Conservation (phyloP, 371 early-diverging fungal genomes). For the Lichtheimia corymbifera region DNA sequence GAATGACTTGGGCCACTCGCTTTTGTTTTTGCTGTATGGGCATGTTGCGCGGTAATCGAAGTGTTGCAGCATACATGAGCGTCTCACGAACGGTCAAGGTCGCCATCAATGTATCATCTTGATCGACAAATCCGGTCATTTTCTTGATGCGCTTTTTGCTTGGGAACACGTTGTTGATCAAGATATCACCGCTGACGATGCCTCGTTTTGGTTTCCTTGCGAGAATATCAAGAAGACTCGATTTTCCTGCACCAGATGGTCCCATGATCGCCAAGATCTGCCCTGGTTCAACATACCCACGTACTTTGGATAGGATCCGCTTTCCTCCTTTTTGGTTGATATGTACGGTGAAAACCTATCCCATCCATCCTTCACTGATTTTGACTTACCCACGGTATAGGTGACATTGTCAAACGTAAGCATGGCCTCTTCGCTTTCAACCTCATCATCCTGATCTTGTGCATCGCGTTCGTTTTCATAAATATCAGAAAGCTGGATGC, state of each 20-base stretch:
- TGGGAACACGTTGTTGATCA: slow-evolving; percentile 77
- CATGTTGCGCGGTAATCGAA: slow-evolving; percentile 74
- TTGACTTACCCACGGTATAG: slow-evolving; percentile 28
- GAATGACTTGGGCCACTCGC: slow-evolving; percentile 70
- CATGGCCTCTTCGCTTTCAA: slow-evolving; percentile 17
- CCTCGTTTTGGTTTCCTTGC: slow-evolving; percentile 85
- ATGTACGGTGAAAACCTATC: not conserved
- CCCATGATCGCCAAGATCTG: slow-evolving; percentile 75
- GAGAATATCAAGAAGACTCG: slow-evolving; percentile 75
- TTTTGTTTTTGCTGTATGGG: slow-evolving; percentile 45
- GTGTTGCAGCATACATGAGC: slow-evolving; percentile 81
- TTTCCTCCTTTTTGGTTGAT: slow-evolving; percentile 17
- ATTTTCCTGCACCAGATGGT: slow-evolving; percentile 38
- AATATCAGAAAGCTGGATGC: slow-evolving; percentile 24
- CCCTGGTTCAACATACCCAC: slow-evolving; percentile 62
- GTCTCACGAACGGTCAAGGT: slow-evolving; percentile 92
- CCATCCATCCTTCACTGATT: not conserved
- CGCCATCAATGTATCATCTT: slow-evolving; percentile 86
- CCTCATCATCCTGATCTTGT: slow-evolving; percentile 7
- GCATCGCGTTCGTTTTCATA: slow-evolving; percentile 22
- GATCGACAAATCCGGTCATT: slow-evolving; percentile 87
- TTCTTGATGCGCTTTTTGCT: slow-evolving; percentile 58
- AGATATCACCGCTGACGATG: slow-evolving; percentile 83
- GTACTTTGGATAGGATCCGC: slow-evolving; percentile 46
- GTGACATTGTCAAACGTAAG: slow-evolving; percentile 41